A percentile compares a stretch with the other conserved stretches of the same genome.
Conservation (phyloP, 2,329 filamentous ascomycete genomes). For the Helicocarpus griseus region DNA sequence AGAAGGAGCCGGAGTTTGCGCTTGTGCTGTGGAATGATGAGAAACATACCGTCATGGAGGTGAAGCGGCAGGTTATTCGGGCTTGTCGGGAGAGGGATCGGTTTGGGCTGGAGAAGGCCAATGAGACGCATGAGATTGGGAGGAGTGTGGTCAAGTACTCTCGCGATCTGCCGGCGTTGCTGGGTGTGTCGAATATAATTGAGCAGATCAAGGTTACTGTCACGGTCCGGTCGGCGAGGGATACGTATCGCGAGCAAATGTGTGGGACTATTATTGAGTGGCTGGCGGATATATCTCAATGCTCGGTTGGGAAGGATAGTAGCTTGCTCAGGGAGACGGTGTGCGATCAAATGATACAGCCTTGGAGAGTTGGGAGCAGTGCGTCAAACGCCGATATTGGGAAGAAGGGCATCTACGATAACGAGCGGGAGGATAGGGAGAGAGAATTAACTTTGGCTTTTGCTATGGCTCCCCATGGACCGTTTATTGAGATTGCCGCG, state of each 20-base stretch:
- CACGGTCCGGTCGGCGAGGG: slow-evolving; percentile 82
- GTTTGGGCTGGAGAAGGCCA: slow-evolving; percentile 65
- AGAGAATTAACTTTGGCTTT: background rate
- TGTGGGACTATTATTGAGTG: slow-evolving; percentile 96
- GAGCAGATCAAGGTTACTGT: slow-evolving; percentile 95
- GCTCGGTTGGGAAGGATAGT: slow-evolving; percentile 70
- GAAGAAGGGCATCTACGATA: slow-evolving; percentile 70
- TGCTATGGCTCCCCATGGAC: background rate
- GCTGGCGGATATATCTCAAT: slow-evolving; percentile 86
- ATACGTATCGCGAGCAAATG: slow-evolving; percentile 97
- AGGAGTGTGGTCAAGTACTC: slow-evolving; percentile 75
- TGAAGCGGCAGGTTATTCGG: slow-evolving; percentile 78
- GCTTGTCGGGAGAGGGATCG: slow-evolving; percentile 66
- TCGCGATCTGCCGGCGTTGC: slow-evolving; percentile 59
- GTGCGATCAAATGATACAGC: slow-evolving; percentile 81
- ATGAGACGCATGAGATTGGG: slow-evolving; percentile 82
- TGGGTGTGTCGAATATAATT: slow-evolving; percentile 73
- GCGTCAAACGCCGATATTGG: slow-evolving; percentile 72
- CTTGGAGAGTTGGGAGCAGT: slow-evolving; percentile 78
- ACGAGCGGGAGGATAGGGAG: slow-evolving; percentile 48
- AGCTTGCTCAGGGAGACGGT: slow-evolving; percentile 70
- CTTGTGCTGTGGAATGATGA: slow-evolving; percentile 96
- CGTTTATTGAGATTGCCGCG: slow-evolving; percentile 14
- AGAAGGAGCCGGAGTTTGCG: slow-evolving; percentile 65
- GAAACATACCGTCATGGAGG: slow-evolving; percentile 91